These are phyloP conservation scores for Saccharomyces mikatae DNA, from an alignment of 805 yeast species.

Conservation along the genomic window DNA sequence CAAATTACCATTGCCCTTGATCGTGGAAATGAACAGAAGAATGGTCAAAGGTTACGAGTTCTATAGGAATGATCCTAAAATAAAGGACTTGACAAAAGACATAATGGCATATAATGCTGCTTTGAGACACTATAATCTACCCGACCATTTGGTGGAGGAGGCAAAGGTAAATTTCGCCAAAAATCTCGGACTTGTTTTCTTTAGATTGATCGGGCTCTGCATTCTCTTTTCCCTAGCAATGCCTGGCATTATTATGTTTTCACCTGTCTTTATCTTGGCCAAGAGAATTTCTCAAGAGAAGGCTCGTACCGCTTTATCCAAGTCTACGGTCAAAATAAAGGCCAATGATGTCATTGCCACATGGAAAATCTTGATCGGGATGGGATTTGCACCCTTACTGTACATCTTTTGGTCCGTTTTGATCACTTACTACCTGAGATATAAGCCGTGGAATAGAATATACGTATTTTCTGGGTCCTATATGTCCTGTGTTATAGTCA, in stretches of 20 bases:
- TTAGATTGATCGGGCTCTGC: slow-evolving; percentile 49
- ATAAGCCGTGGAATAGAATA: slow-evolving; percentile 26
- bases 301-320: slow-evolving; percentile 71
- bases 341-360: slow-evolving; percentile 95
- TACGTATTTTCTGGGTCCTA: slow-evolving; percentile 47
- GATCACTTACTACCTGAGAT: slow-evolving; percentile 35
- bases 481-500: slow-evolving; percentile 58
- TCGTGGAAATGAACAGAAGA: slow-evolving; percentile 86
- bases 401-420: slow-evolving; percentile 72
- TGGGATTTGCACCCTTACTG: slow-evolving; percentile 82
- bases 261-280: slow-evolving; percentile 80
- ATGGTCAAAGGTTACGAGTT: slow-evolving; percentile 74
- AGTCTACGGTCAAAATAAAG: slow-evolving; percentile 79
- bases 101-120: slow-evolving; percentile 72
- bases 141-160: slow-evolving; percentile 44
- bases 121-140: slow-evolving; percentile 53
- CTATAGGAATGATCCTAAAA: slow-evolving; percentile 60
- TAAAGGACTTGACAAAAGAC: slow-evolving; percentile 50
- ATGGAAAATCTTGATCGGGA: slow-evolving; percentile 86
- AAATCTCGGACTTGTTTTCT: slow-evolving; percentile 44
- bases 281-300: slow-evolving; percentile 65
- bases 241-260: slow-evolving; percentile 82
- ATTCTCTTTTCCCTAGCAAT: slow-evolving; percentile 56
- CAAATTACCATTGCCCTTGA: slow-evolving; percentile 67
- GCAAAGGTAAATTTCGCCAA: slow-evolving; percentile 43